Evolutionary conservation across 148 eudicot genomes (phyloP), one percentile per base, ranked within the genome.

Genomic region (Amaranthus cruentus): DNA sequence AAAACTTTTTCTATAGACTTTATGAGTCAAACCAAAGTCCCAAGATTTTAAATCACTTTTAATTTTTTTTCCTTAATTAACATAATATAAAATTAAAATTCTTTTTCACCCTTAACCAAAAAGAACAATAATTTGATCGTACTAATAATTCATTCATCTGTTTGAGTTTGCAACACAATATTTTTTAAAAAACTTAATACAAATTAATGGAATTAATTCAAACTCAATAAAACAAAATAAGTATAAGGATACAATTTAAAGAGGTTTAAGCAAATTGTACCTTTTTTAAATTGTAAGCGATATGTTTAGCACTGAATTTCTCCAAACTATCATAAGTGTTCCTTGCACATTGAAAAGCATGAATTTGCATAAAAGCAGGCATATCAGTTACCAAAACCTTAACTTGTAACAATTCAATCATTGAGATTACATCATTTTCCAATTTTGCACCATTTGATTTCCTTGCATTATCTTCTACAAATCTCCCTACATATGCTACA

Each of bases 351-450:
- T 86, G 80, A 53, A 88, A 88, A 4, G 97, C 97, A 69, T 92
- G 97, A 14, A 90, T 73, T 77, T 92, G 97, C 97, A 92, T 90
- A 73, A 90, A 88, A 12, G 82, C 89, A 0, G 97, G 96, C 97
- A 92, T 90, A 74, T 92, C 97, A 9, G 90, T 87, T 4, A 92
- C 96, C 46, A 90, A 78, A 12, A 90, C 90, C 78, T 88, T 88
- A 43, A 87, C 93, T 28, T 88, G 88, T 49, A 87, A 62, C 72
- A 85, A 68, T 48, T 68, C 85, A 13, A 85, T 85, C 66, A 76
- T 82, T 4, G 83, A 49, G 47, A 10, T 80, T 55, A 82, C 81
- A 62, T 82, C 81, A 53, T 61, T 76, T 70, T 73, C 78, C 70
- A 70, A 59, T 62, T 81, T 81, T 79, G 78, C 76, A 74, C 79